Percentiles rank a stretch among this genome's conserved stretches.
These are phyloP conservation scores for Boletus sp. DNA, from an alignment of 768 basidiomycete species.

Conservation along the genomic window DNA sequence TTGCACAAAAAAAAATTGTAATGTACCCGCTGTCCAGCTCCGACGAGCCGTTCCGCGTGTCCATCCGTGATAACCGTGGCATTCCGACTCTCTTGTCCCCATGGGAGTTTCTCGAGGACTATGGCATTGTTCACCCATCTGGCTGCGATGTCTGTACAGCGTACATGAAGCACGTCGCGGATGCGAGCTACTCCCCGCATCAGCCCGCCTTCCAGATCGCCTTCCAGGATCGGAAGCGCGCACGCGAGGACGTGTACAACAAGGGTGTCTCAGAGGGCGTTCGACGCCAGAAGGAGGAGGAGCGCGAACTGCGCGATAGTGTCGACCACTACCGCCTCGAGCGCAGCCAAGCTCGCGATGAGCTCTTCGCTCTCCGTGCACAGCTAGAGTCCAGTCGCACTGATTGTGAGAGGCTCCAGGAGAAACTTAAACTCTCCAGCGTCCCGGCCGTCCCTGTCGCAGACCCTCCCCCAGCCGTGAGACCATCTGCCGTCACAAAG, in stretches of 20 bases:
- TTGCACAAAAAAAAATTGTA: slow-evolving; percentile 10
- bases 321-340: slow-evolving; percentile 35
- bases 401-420: slow-evolving; percentile 32
- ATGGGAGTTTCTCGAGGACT: slow-evolving; percentile 41
- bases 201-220: slow-evolving; percentile 42
- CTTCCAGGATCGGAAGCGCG: slow-evolving; percentile 37
- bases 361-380: slow-evolving; percentile 31
- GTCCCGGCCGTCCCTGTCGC: not conserved
- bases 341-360: slow-evolving; percentile 37
- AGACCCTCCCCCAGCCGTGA: slow-evolving; percentile 8
- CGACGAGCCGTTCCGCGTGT: slow-evolving; percentile 32
- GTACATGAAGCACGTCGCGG: slow-evolving; percentile 42
- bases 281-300: slow-evolving; percentile 41
- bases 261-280: slow-evolving; percentile 41
- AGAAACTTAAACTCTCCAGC: slow-evolving; percentile 16
- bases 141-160: slow-evolving; percentile 38
- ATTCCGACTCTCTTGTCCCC: slow-evolving; percentile 34
- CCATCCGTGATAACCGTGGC: slow-evolving; percentile 31
- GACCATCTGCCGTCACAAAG: slow-evolving; percentile 2
- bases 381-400: slow-evolving; percentile 34
- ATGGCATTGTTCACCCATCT: slow-evolving; percentile 40
- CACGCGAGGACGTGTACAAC: slow-evolving; percentile 38
- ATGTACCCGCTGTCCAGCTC: slow-evolving; percentile 34
- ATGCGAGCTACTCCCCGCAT: slow-evolving; percentile 37
- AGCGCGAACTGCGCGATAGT: slow-evolving; percentile 34